Base-by-base conservation (phyloP, 805 yeast genomes). In the Candida quercuum region DNA sequence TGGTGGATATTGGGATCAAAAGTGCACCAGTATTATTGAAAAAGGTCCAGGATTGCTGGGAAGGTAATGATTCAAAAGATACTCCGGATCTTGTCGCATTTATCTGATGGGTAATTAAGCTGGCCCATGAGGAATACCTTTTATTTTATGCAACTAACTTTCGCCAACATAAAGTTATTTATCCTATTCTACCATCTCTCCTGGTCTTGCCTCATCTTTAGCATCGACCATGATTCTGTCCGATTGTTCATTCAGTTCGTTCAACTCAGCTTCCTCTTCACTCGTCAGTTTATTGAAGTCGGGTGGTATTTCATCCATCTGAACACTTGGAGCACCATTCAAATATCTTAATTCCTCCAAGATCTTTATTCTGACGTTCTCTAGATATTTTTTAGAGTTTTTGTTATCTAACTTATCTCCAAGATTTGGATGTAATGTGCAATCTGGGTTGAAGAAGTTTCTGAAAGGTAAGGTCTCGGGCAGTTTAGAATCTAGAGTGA, bases 271-370 rank as follows among this genome's bases (percentile, higher is more conserved):
- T 38, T 60, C 55, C 50, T 82, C 88, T 18, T 64, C 61, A 34
- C 47, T 40, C 2, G 51, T 45, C 16, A 53, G 28, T 27, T 50
- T 53, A 17, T 37, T 48, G 26, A 54, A 54, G 36, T 65, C 70
- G 1, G 96, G 96, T 3, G 97, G 97, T 7, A 86, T 76, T 44
- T 86, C 91, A 43, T 73, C 80, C 95, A 89, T 87, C 47, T 86
- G 83, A 8, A 93, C 98, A 48, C 94, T 81, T 11, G 99, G 99
- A 0, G 98, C 98, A 35, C 89, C 89, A 50, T 85, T 86, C 40
- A 91, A 60, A 52, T 69, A 82, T 47, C 97, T 62, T 33, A 91
- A 65, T 56, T 85, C 87, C 60, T 91, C 96, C 50, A 89, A 59
- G 20, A 87, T 74, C 45, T 84, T 81, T 39, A 76, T 76, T 49